Percentiles rank a stretch among this genome's conserved stretches.
phyloP scores from a whole-genome alignment of 2,329 filamentous ascomycete species.

The Aspergillus awamori region DNA sequence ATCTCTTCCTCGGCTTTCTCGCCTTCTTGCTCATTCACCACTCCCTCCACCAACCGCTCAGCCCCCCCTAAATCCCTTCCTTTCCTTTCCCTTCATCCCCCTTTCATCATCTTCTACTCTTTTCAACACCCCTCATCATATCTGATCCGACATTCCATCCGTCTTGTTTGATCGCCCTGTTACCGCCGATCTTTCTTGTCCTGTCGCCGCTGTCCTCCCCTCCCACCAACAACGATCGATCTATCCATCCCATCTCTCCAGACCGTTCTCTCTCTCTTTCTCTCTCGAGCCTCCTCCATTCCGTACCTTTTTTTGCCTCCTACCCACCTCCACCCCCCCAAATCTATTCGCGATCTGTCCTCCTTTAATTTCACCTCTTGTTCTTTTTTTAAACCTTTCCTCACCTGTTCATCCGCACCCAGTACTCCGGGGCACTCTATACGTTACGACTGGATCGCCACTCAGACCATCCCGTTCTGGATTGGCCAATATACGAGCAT shows the following conservation, averaged over 20 bases:
- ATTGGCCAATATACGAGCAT: constrained; percentile 10
- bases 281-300: constrained; percentile 5
- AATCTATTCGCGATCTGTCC: background rate
- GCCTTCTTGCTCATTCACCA: constrained; percentile 9
- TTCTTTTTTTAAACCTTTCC: constrained; percentile 2
- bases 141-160: constrained; percentile 26
- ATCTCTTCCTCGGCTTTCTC: constrained; percentile 7
- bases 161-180: constrained; percentile 20
- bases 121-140: constrained; percentile 21
- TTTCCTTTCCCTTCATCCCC: background rate
- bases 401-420: constrained; percentile 21
- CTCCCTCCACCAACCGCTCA: background rate
- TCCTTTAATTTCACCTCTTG: constrained; percentile 10
- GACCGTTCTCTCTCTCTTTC: constrained; percentile 4
- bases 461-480: constrained; percentile 11
- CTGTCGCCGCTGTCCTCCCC: constrained; percentile 2
- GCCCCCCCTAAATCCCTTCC: background rate
- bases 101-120: constrained; percentile 2
- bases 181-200: constrained; percentile 21
- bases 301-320: constrained; percentile 11
- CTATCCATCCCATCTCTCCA: constrained; percentile 15
- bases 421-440: constrained; percentile 5
- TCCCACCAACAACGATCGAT: constrained; percentile 8
- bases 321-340: background rate
- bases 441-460: constrained; percentile 19